Evolutionary conservation across 768 basidiomycete species (phyloP).

Genomic region (Lyophyllum decastes): DNA sequence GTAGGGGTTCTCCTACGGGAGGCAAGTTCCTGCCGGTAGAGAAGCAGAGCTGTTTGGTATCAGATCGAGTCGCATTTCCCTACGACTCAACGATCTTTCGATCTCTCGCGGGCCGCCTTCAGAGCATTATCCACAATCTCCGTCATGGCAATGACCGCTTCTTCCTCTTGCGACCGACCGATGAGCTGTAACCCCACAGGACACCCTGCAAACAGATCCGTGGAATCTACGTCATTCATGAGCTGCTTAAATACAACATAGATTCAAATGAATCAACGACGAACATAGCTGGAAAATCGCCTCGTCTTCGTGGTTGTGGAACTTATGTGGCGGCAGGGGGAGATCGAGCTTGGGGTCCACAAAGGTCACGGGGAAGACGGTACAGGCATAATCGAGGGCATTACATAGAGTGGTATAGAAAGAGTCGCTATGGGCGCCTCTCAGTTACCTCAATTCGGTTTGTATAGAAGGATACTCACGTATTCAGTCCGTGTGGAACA

Average conservation of each 20-base stretch:
- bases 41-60: no score
- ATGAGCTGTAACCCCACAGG: constrained; percentile 70
- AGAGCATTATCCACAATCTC: constrained; percentile 62
- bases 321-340: constrained; percentile 46
- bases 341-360: constrained; percentile 58
- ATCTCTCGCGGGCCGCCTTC: constrained; percentile 16
- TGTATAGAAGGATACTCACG: constrained; percentile 29
- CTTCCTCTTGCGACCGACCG: constrained; percentile 69
- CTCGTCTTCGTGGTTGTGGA: constrained; percentile 56
- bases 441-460: not conserved
- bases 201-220: constrained; percentile 50
- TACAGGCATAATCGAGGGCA: constrained; percentile 59
- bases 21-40: no score
- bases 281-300: constrained; percentile 54
- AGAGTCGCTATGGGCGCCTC: constrained; percentile 38
- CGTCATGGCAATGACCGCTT: constrained; percentile 69
- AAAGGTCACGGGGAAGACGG: constrained; percentile 63
- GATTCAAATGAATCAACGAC: constrained; percentile 21
- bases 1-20: no score
- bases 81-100: not conserved
- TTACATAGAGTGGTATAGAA: constrained; percentile 70
- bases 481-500: constrained; percentile 61
- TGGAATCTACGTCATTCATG: constrained; percentile 45
- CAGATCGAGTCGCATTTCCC: no score
- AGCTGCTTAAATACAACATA: not conserved